Evolutionary conservation across 2,329 filamentous ascomycete species (phyloP).

Genomic region (Periconia digitata): DNA sequence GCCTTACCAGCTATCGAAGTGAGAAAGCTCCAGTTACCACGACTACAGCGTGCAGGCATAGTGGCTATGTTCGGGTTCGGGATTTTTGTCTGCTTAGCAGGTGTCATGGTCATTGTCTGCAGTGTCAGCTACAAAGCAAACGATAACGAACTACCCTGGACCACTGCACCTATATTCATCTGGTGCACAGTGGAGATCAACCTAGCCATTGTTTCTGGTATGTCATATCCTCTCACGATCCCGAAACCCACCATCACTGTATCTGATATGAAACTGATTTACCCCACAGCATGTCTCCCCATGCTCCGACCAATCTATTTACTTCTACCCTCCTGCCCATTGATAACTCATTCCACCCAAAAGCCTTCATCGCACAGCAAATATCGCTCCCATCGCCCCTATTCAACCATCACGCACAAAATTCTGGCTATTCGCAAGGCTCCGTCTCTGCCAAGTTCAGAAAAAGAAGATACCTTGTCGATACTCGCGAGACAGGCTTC

Average conservation of each 20-base stretch:
- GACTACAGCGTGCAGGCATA: slow-evolving; percentile 9
- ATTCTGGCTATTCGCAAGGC: too few relatives aligned
- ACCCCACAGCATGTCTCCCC: slow-evolving; percentile 19
- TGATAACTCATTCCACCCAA: not conserved
- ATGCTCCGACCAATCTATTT: slow-evolving; percentile 18
- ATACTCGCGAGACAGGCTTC: too few relatives aligned
- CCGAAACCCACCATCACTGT: too few relatives aligned
- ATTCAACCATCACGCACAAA: not conserved
- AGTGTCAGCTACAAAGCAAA: slow-evolving; percentile 6
- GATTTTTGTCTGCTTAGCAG: slow-evolving; percentile 15
- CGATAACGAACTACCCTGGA: slow-evolving; percentile 13
- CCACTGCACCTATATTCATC: slow-evolving; percentile 13
- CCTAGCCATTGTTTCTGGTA: slow-evolving; percentile 17
- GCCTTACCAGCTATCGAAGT: slow-evolving; percentile 36
- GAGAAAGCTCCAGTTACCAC: slow-evolving; percentile 27
- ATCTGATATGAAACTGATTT: not conserved
- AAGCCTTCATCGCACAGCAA: not conserved
- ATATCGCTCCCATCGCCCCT: not conserved
- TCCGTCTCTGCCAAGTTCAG: not conserved
- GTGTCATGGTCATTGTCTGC: slow-evolving; percentile 12
- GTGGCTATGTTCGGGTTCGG: slow-evolving; percentile 58
- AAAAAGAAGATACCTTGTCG: not conserved
- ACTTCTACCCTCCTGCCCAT: slow-evolving; percentile 3
- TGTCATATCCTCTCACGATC: not conserved
- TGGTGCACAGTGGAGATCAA: slow-evolving; percentile 19